Evolutionary conservation across 2,329 filamentous ascomycete genomes (phyloP).

Genomic region (Trichoderma guizhouense): DNA sequence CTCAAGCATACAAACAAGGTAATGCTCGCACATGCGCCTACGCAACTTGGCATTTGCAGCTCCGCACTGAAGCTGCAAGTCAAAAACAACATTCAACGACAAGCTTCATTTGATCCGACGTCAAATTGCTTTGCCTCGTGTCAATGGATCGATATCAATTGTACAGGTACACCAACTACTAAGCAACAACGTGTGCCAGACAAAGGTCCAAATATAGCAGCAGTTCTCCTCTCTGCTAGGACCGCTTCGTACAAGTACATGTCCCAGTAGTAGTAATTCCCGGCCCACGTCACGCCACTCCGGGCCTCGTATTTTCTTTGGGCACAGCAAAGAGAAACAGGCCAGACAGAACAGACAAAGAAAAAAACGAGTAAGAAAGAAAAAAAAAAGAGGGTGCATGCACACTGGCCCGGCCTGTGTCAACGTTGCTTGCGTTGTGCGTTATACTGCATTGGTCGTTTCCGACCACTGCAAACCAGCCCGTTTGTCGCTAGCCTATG

Average conservation of each 20-base stretch:
- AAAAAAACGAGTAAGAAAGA: not conserved
- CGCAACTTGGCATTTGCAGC: not conserved
- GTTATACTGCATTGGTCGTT: conserved; percentile 8
- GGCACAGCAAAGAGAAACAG: not conserved
- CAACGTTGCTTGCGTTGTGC: conserved; percentile 16
- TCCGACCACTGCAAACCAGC: conserved; percentile 2
- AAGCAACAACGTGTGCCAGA: not conserved
- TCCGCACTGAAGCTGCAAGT: not conserved
- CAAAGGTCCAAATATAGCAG: not conserved
- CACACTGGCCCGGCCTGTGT: not conserved
- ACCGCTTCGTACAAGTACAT: not conserved
- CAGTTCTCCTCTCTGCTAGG: not conserved
- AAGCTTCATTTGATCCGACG: not conserved
- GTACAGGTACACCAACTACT: not conserved
- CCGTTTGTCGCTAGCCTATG: not conserved
- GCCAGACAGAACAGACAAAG: not conserved
- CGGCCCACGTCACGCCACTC: conserved; percentile 12
- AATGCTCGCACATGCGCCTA: not conserved
- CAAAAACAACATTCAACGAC: not conserved
- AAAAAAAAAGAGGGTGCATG: not conserved
- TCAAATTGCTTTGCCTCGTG: not conserved
- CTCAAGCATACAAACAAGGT: conserved; percentile 11
- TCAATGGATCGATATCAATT: not conserved
- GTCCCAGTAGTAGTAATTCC: not conserved
- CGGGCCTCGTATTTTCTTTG: conserved; percentile 8